Conservation (phyloP, 495 filamentous ascomycete species). For the Hyaloscypha variabilis region DNA sequence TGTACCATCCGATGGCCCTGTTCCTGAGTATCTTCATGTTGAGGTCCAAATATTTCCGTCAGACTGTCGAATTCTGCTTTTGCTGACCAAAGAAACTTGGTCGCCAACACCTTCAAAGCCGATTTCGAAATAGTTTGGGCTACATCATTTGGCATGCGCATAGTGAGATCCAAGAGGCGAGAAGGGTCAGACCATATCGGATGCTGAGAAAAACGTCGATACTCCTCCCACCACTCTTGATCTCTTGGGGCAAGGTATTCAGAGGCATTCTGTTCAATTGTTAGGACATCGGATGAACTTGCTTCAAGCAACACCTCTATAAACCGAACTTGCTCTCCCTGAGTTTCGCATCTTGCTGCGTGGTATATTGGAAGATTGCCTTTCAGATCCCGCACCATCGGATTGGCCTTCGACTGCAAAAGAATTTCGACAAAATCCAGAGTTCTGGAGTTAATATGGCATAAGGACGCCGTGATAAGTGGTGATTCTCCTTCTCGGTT, state of each 20-base stretch:
- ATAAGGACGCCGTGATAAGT: not conserved
- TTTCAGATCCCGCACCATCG: conserved; percentile 2
- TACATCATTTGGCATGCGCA: not conserved
- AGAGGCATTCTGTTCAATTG: not conserved
- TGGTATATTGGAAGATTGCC: conserved; percentile 1
- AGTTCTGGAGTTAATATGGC: not conserved
- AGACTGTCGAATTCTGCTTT: not conserved
- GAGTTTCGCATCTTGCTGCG: not conserved
- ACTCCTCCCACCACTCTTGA: not conserved
- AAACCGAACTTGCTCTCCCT: not conserved
- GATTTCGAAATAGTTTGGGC: not conserved
- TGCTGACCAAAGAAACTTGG: not conserved
- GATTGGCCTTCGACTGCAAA: not conserved
- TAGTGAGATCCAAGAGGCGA: not conserved
- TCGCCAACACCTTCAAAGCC: not conserved
- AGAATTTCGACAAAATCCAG: not conserved
- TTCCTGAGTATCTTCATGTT: not conserved
- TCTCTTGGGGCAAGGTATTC: not conserved
- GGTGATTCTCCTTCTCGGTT: not conserved
- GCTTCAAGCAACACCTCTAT: not conserved
- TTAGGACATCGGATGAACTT: not conserved
- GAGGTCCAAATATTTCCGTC: not conserved
- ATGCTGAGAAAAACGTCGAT: not conserved
- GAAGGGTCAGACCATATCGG: not conserved
- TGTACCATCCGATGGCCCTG: not conserved